phyloP scores from a whole-genome alignment of 495 filamentous ascomycete genomes.

The Penicillium canariense region DNA sequence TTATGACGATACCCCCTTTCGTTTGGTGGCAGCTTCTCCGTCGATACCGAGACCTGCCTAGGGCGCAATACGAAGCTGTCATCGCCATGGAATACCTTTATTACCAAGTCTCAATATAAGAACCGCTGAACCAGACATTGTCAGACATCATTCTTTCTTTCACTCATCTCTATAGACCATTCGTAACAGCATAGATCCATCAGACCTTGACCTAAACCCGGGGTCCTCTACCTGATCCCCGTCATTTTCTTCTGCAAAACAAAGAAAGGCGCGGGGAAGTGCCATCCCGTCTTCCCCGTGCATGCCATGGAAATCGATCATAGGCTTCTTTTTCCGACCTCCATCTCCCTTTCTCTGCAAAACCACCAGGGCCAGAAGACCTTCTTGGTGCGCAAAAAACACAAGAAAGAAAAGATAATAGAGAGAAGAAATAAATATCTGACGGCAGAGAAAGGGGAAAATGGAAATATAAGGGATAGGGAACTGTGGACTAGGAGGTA shows the following conservation, averaged over 20 bases:
- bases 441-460: slow-evolving; percentile 16
- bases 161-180: slow-evolving; percentile 47
- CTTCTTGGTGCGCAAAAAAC: slow-evolving; percentile 12
- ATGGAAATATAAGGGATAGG: slow-evolving; percentile 19
- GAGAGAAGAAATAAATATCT: slow-evolving; percentile 11
- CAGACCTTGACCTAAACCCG: slow-evolving; percentile 17
- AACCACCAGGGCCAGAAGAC: slow-evolving; percentile 15
- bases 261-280: slow-evolving; percentile 4
- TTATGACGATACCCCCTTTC: not conserved
- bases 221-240: slow-evolving; percentile 25
- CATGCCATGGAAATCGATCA: not conserved
- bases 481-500: slow-evolving; percentile 28
- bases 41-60: not conserved
- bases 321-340: slow-evolving; percentile 12
- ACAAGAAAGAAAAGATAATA: slow-evolving; percentile 6
- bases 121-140: slow-evolving; percentile 15
- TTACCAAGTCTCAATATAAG: not conserved
- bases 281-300: not conserved
- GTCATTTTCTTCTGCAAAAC: slow-evolving; percentile 13
- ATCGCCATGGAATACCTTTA: not conserved
- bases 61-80: not conserved
- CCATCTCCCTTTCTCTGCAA: slow-evolving; percentile 14
- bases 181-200: slow-evolving; percentile 50
- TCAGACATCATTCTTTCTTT: slow-evolving; percentile 30
- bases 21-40: not conserved